Evolutionary conservation across 495 filamentous ascomycete species (phyloP).

Genomic region (Lichenothelia convexa): DNA sequence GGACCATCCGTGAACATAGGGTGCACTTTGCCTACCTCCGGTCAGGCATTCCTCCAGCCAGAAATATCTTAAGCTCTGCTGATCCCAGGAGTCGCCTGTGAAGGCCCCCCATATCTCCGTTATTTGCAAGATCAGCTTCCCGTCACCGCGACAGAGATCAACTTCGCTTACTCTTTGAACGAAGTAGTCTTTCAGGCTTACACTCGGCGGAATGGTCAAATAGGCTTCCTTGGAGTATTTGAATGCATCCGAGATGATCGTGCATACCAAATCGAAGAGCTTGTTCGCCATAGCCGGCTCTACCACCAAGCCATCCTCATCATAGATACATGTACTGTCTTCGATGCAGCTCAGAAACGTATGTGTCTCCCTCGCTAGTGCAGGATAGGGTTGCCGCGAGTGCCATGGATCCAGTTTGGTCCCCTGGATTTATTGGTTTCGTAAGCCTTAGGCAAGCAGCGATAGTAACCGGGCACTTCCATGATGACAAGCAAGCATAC

Average conservation of each 20-base stretch:
- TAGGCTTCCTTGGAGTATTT: slow-evolving; percentile 5
- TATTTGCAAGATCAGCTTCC: background rate
- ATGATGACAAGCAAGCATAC: too few relatives aligned
- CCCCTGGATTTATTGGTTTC: background rate
- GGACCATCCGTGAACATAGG: background rate
- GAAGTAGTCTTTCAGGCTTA: slow-evolving; percentile 4
- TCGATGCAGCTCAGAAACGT: background rate
- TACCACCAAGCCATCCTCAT: background rate
- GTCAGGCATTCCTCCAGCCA: slow-evolving; percentile 6
- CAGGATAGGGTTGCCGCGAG: slow-evolving; percentile 1
- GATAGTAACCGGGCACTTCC: too few relatives aligned
- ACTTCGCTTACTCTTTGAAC: background rate
- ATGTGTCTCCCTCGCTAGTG: slow-evolving; percentile 1
- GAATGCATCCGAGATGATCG: slow-evolving; percentile 5
- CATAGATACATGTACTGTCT: background rate
- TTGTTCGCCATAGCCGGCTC: background rate
- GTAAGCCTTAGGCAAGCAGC: too few relatives aligned
- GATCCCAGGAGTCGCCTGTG: background rate
- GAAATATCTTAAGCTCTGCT: slow-evolving; percentile 6
- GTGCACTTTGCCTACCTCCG: background rate
- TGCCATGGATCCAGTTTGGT: slow-evolving; percentile 6
- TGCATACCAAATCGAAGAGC: background rate
- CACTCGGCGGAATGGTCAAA: background rate
- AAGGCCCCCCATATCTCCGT: slow-evolving; percentile 6
- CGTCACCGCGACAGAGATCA: background rate